A percentile compares a stretch with the other conserved stretches of the same genome.
Conservation (phyloP, 495 filamentous ascomycete species). For the Daldinia loculata region DNA sequence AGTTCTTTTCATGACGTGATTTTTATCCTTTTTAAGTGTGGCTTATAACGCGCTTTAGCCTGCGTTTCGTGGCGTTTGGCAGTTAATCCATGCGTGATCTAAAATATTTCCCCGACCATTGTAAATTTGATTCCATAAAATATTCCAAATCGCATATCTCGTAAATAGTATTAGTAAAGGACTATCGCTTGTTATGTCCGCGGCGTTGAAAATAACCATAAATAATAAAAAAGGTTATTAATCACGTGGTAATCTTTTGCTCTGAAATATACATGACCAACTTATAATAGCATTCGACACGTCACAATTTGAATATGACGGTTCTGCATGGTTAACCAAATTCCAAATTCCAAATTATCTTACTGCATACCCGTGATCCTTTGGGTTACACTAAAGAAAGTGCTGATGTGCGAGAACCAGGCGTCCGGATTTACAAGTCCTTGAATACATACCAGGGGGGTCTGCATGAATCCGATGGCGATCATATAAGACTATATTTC, state of each 20-base stretch:
- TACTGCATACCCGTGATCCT: not conserved
- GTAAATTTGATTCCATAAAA: constrained; percentile 16
- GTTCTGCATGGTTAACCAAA: not conserved
- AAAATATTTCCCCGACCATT: constrained; percentile 16
- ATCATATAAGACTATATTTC: not conserved
- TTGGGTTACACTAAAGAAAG: not conserved
- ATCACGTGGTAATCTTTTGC: not conserved
- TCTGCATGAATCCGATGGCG: too few relatives aligned
- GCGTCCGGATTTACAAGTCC: not conserved
- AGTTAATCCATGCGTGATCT: not conserved
- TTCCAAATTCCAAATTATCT: constrained; percentile 1
- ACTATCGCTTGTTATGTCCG: not conserved
- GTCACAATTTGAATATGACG: not conserved
- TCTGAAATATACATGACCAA: not conserved
- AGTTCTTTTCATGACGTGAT: constrained; percentile 10
- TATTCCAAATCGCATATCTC: constrained; percentile 26
- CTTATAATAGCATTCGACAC: not conserved
- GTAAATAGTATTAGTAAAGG: constrained; percentile 2
- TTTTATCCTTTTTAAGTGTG: not conserved
- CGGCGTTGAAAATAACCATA: not conserved
- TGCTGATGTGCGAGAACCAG: not conserved
- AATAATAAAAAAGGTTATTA: not conserved
- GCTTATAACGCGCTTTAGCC: not conserved
- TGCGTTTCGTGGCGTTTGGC: not conserved
- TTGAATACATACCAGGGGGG: too few relatives aligned